Conservation (phyloP, 2,329 filamentous ascomycete genomes). For the Beauveria caledonica region DNA sequence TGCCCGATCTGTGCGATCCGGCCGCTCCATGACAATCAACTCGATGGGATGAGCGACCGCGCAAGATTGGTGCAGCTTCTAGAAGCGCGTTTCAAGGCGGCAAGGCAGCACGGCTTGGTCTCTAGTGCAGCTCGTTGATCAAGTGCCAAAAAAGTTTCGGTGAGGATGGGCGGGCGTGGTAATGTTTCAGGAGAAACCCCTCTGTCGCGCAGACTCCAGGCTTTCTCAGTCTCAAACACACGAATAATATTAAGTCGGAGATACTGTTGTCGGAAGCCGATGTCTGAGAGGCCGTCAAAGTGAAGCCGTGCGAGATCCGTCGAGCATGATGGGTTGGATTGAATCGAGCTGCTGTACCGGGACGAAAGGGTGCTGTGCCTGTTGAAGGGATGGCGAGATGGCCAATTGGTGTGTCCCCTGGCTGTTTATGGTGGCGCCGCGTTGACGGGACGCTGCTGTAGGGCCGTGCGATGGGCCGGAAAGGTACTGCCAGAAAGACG, state of each 20-base stretch:
- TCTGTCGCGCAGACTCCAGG: slow-evolving; percentile 5
- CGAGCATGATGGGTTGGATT: slow-evolving; percentile 4
- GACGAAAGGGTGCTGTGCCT: neutral
- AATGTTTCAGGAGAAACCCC: slow-evolving; percentile 11
- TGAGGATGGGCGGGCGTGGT: slow-evolving; percentile 2
- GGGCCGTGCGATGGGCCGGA: neutral
- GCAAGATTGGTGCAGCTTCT: slow-evolving; percentile 14
- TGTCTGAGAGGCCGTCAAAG: neutral
- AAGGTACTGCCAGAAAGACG: neutral
- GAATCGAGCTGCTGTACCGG: neutral
- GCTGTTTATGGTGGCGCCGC: neutral
- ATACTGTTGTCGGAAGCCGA: neutral
- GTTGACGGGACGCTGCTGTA: neutral
- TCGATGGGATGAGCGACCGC: slow-evolving; percentile 16
- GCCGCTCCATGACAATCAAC: slow-evolving; percentile 24
- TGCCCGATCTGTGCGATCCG: slow-evolving; percentile 15
- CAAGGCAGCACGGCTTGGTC: neutral
- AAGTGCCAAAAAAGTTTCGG: slow-evolving; percentile 9
- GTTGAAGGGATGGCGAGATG: neutral
- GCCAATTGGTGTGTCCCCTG: neutral
- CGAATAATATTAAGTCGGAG: neutral
- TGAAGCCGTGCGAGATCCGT: neutral
- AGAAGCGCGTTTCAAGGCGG: slow-evolving; percentile 15
- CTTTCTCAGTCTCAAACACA: slow-evolving; percentile 5
- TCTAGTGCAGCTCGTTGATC: neutral